Evolutionary conservation across 768 basidiomycete genomes (phyloP), one percentile per base, ranked within the genome.

Genomic region (Boletus rex-veris): DNA sequence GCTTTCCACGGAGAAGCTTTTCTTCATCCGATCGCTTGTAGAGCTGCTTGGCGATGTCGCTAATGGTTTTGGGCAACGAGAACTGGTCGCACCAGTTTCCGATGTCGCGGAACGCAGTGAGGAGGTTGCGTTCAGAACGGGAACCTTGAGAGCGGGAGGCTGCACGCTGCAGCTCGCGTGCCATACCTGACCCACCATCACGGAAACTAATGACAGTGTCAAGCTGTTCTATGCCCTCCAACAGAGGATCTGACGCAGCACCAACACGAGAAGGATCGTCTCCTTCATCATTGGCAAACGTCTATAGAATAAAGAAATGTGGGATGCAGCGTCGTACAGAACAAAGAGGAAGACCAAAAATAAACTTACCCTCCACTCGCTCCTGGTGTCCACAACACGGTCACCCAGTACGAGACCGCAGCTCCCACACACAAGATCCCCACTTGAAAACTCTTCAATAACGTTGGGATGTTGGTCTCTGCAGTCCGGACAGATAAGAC

Each of bases 181-280:
- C 88, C 47, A 96, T 81, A 48, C 97, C 97, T 3, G 92, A 88
- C 47, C 94, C 91, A 57, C 95, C 95, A 66, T 98, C 97, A 46
- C 89, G 85, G 73, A 96, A 97, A 61, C 91, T 91, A 70, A 98
- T 98, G 53, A 92, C 82, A 33, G 97, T 98, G 64, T 94, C 89
- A 43, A 98, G 81, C 70, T 96, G 90, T 65, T 97, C 95, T 63
- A 92, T 87, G 38, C 93, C 94, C 70, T 98, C 93, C 75, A 98
- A 79, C 40, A 95, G 75, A 30, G 95, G 92, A 71, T 98, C 93
- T 18, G 88, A 84, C 41, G 94, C 93, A 50, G 92, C 94, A 75
- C 97, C 97, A 63, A 99, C 97, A 89, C 97, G 97, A 61, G 97
- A 98, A 58, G 97, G 97, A 70, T 99, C 97, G 71, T 98, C 96